Conservation (phyloP, 129 eudicot species). For the Flaveria ramosissima region DNA sequence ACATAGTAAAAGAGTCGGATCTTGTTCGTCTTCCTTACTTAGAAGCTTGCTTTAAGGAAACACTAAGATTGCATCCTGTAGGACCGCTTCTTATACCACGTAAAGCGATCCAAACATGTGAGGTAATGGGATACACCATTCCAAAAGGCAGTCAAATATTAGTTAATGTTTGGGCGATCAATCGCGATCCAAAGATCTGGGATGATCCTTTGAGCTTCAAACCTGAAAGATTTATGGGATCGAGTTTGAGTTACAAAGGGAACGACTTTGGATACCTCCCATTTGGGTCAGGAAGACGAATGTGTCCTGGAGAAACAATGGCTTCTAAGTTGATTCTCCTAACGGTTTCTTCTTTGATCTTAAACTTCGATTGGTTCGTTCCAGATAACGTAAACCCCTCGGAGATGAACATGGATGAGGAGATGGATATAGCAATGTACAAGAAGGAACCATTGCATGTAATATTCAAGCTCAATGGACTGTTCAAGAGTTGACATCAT, state of each 20-base stretch:
- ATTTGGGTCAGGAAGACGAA: slow-evolving; percentile 50
- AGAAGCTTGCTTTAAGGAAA: slow-evolving; percentile 44
- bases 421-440: slow-evolving; percentile 17
- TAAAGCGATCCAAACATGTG: slow-evolving; percentile 23
- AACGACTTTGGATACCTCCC: slow-evolving; percentile 43
- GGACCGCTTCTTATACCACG: slow-evolving; percentile 44
- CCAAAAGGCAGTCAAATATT: slow-evolving; percentile 37
- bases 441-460: slow-evolving; percentile 30
- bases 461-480: neutral
- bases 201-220: slow-evolving; percentile 37
- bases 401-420: slow-evolving; percentile 39
- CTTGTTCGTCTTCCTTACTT: slow-evolving; percentile 32
- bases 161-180: slow-evolving; percentile 49
- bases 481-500: neutral
- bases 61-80: slow-evolving; percentile 50
- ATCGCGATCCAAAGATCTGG: slow-evolving; percentile 42
- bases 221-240: slow-evolving; percentile 48
- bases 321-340: slow-evolving; percentile 41
- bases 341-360: slow-evolving; percentile 33
- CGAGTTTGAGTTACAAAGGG: slow-evolving; percentile 32
- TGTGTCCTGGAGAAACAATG: slow-evolving; percentile 47
- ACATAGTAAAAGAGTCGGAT: slow-evolving; percentile 36
- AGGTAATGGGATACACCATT: slow-evolving; percentile 39
- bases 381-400: slow-evolving; percentile 15
- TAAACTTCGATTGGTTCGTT: slow-evolving; percentile 40